Conservation (phyloP, 202 grass and related monocot genomes). For the Saccharum hybrid region DNA sequence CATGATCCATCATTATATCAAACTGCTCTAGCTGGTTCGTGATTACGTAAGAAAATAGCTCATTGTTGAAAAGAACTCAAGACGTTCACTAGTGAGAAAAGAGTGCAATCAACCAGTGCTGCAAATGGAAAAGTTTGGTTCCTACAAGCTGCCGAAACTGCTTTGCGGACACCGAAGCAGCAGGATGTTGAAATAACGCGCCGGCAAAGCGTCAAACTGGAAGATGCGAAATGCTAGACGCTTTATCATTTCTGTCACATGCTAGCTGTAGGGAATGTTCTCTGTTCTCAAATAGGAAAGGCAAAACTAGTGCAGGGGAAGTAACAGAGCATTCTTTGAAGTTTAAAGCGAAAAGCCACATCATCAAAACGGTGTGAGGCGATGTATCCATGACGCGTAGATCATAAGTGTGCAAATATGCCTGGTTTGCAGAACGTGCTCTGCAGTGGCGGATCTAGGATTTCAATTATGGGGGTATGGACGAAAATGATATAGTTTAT, state of each 20-base stretch:
- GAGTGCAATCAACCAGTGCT: background rate
- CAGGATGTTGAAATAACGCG: conserved; percentile 17
- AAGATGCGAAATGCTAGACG: conserved; percentile 7
- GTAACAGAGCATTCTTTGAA: background rate
- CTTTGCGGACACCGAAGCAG: conserved; percentile 13
- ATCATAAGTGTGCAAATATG: conserved; percentile 1
- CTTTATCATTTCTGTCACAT: conserved; percentile 40
- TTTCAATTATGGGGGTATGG: too few relatives aligned
- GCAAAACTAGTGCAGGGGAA: background rate
- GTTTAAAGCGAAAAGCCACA: background rate
- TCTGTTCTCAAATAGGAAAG: conserved; percentile 40
- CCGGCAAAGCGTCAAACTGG: background rate
- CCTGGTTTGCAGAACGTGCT: conserved; percentile 1
- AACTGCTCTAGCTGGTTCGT: background rate
- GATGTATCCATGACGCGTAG: background rate
- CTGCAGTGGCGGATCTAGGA: too few relatives aligned
- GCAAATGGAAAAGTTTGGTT: background rate
- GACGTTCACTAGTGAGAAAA: background rate
- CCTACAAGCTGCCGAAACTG: too few relatives aligned
- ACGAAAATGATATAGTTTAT: too few relatives aligned
- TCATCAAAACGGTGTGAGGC: background rate
- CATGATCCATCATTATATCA: background rate
- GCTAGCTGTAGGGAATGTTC: conserved; percentile 28
- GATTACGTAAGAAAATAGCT: background rate
- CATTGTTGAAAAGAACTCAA: background rate